phyloP scores from a whole-genome alignment of 495 filamentous ascomycete species.

The Durotheca rogersii region DNA sequence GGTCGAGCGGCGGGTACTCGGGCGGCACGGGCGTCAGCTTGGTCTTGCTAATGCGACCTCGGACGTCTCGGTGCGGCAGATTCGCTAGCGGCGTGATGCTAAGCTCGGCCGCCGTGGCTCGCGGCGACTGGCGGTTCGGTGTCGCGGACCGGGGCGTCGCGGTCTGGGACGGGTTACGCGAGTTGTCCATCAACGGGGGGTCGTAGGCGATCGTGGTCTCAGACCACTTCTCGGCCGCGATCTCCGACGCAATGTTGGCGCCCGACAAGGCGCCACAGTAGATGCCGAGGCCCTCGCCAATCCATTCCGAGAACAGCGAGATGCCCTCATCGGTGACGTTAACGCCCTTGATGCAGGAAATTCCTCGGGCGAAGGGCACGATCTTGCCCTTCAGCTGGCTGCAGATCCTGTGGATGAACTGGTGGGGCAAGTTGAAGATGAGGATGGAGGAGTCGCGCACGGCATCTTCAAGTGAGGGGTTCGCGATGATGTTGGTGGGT shows the following conservation, averaged over 20 bases:
- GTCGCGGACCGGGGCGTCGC: conserved; percentile 64
- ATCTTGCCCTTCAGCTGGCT: conserved; percentile 83
- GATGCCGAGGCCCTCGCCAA: conserved; percentile 84
- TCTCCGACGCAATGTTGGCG: conserved; percentile 95
- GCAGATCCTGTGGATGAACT: conserved; percentile 91
- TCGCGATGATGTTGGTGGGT: conserved; percentile 85
- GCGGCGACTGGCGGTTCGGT: conserved; percentile 37
- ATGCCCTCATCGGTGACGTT: conserved; percentile 81
- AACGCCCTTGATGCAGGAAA: conserved; percentile 98
- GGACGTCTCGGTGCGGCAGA: conserved; percentile 62
- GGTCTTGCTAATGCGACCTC: conserved; percentile 60
- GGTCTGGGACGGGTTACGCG: conserved; percentile 65
- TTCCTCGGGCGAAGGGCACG: conserved; percentile 85
- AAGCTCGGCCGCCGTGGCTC: conserved; percentile 56
- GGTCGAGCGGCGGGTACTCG: conserved; percentile 81
- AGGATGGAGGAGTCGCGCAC: conserved; percentile 83
- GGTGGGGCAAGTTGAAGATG: conserved; percentile 96
- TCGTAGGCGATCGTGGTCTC: conserved; percentile 97
- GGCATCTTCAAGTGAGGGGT: conserved; percentile 79
- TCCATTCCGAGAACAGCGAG: conserved; percentile 89
- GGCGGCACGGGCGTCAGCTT: conserved; percentile 70
- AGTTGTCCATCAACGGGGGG: conserved; percentile 78
- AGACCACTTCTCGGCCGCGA: conserved; percentile 91
- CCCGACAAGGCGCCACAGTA: conserved; percentile 97
- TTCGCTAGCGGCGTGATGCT: conserved; percentile 48